phyloP scores from a whole-genome alignment of 148 eudicot species.

The Euryodendron excelsum region DNA sequence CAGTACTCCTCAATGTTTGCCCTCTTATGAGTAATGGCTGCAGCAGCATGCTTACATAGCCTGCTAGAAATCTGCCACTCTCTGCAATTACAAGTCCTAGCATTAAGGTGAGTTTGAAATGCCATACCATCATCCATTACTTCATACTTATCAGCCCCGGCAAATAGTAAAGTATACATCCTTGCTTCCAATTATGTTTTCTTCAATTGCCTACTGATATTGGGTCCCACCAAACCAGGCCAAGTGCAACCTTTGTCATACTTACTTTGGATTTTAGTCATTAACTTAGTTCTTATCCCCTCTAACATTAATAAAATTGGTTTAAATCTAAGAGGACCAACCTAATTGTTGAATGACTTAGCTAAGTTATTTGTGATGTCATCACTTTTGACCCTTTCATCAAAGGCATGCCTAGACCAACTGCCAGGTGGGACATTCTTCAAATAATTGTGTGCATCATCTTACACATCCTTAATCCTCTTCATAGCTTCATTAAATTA shows the following conservation, averaged over 20 bases:
- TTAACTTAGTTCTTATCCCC: too few relatives aligned
- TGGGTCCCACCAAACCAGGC: neutral
- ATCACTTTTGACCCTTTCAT: too few relatives aligned
- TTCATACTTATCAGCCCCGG: neutral
- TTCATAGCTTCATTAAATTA: too few relatives aligned
- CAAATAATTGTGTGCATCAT: too few relatives aligned
- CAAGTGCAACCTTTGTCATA: neutral
- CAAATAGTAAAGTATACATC: neutral
- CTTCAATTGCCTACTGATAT: neutral
- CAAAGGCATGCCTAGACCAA: too few relatives aligned
- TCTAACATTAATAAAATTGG: too few relatives aligned
- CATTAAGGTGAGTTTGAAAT: neutral
- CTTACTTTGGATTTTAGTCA: neutral
- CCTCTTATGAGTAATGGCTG: neutral
- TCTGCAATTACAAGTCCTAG: neutral
- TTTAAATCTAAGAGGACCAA: too few relatives aligned
- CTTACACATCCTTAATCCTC: too few relatives aligned
- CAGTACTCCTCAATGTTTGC: neutral
- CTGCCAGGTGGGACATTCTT: too few relatives aligned
- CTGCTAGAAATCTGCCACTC: neutral
- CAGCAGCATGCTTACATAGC: neutral
- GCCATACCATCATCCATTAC: neutral
- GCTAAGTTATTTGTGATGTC: too few relatives aligned
- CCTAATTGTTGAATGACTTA: too few relatives aligned
- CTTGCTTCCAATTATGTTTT: neutral